These are phyloP conservation scores for Vararia minispora DNA, from an alignment of 768 basidiomycete genomes.

Conservation along the genomic window DNA sequence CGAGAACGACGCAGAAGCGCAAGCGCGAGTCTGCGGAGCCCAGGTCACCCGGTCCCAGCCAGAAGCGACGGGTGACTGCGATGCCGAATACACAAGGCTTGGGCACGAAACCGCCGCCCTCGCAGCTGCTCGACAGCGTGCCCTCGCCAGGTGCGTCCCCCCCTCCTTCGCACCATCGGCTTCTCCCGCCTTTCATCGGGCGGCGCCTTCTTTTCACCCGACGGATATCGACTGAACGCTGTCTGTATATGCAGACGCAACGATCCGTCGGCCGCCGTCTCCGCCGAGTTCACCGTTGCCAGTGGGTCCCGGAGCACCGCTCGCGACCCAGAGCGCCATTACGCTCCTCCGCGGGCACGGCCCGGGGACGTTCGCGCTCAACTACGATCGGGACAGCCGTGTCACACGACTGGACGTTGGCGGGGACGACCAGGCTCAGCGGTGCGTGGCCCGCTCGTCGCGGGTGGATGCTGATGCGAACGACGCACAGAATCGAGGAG, in stretches of 20 bases:
- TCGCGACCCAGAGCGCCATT: no score
- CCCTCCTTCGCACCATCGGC: no score
- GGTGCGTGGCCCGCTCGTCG: conserved; percentile 20
- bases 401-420: conserved; percentile 42
- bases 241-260: conserved; percentile 6
- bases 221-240: conserved; percentile 1
- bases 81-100: background rate
- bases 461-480: background rate
- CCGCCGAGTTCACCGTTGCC: background rate
- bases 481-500: conserved; percentile 38
- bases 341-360: background rate
- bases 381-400: conserved; percentile 40
- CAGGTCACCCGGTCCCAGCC: background rate
- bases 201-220: background rate
- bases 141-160: conserved; percentile 6
- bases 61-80: conserved; percentile 7
- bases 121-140: conserved; percentile 8
- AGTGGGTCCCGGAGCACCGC: no score
- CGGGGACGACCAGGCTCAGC: conserved; percentile 44
- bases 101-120: no score
- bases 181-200: background rate
- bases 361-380: conserved; percentile 27
- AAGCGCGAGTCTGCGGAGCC: conserved; percentile 5
- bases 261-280: conserved; percentile 2
- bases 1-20: conserved; percentile 2